Evolutionary conservation across 306 rosid species (phyloP), one percentile per base, ranked within the genome.

Genomic region (Malus asiatica): DNA sequence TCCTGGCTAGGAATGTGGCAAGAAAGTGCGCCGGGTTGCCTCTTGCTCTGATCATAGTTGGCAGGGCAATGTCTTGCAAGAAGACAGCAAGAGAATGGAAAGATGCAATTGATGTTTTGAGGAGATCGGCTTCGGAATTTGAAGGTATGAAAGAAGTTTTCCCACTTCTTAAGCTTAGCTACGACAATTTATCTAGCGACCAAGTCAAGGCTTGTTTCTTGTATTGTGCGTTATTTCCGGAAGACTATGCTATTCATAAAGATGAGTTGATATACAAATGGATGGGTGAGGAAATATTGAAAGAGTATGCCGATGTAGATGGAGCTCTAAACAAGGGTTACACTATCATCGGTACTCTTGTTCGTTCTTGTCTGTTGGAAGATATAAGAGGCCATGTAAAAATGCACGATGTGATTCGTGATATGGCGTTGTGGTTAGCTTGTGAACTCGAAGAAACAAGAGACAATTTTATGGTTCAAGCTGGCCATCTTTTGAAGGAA

Each of bases 91-190:
- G 20, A 42, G 74, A 67, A 23, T 76, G 79, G 79, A 25, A 23
- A 6, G 16, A 57, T 67, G 74, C 73, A n/a, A 67, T 35, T 18
- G 30, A 67, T 55, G 79, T 66, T 32, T 66, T 68, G 19, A 52
- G 16, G 3, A 40, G 23, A 23, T 52, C 66, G 55, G 58, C 74
- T 11, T 67, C 45, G 4, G 44, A 53, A 44, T 48, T 76, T 52
- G 35, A 52, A 35, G 79, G 74, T 76, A 76, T 76, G 79, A 45
- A 53, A n/a, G 67, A 76, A 22, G 74, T 76, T 30, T 42, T 76
- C 23, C 3, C 42, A 4, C 74, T 76, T 40, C 57, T 76, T 18
- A 53, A 68, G 10, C 68, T 76, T 57, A 76, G 74, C 40, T 76
- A 55, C 57, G 79, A 76, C 29, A 66, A 40, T 13, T 67, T 67